A percentile compares a stretch with the other conserved stretches of the same genome.
Conservation (phyloP, 495 filamentous ascomycete genomes). For the Stereocaulon alpinum region DNA sequence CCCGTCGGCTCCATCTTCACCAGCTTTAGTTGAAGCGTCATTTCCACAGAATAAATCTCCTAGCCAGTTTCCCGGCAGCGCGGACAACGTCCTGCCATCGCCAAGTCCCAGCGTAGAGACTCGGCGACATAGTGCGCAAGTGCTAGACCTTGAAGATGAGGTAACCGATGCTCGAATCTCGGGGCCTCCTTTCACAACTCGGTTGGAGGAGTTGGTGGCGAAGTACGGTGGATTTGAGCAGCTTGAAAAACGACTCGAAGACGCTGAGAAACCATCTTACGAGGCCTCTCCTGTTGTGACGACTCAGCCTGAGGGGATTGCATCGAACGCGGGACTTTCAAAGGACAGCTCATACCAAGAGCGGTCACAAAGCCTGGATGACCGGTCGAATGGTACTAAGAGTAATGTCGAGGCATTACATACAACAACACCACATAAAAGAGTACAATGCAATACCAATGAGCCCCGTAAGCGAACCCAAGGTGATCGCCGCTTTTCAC, state of each 20-base stretch:
- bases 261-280: constrained; percentile 5
- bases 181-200: not conserved
- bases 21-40: not conserved
- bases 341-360: not conserved
- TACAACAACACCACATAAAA: not conserved
- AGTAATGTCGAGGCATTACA: not conserved
- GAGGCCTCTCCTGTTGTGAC: not conserved
- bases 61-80: not conserved
- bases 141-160: constrained; percentile 10
- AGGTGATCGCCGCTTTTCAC: not conserved
- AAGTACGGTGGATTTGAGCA: constrained; percentile 15
- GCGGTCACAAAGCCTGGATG: not conserved
- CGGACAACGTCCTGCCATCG: constrained; percentile 36
- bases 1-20: not conserved
- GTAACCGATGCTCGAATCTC: not conserved
- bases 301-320: not conserved
- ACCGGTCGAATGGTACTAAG: not conserved
- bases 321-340: not conserved
- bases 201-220: constrained; percentile 11
- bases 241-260: constrained; percentile 13
- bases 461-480: constrained; percentile 14
- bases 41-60: not conserved
- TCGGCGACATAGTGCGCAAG: constrained; percentile 27
- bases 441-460: not conserved
- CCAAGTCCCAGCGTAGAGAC: constrained; percentile 47